These are phyloP conservation scores for Sicyos edulis DNA, from an alignment of 306 rosid species.

Conservation along the genomic window DNA sequence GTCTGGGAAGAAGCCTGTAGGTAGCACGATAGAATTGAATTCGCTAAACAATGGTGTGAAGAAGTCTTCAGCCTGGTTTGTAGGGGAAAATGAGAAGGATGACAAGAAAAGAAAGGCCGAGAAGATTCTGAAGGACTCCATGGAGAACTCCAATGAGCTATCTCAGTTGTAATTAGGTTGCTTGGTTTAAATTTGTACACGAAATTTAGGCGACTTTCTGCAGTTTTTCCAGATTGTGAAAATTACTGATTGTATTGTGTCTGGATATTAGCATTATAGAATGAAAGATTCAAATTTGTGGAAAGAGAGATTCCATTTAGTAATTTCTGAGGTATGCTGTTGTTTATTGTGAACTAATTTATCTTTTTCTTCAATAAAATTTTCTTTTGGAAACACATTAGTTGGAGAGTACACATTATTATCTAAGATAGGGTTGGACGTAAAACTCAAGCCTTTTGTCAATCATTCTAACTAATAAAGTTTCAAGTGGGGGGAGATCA, in stretches of 20 bases:
- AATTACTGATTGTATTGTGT: constrained; percentile 42
- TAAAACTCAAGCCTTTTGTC: constrained; percentile 38
- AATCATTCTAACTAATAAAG: constrained; percentile 10
- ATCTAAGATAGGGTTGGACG: constrained; percentile 33
- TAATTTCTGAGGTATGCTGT: constrained; percentile 61
- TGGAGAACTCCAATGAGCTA: constrained; percentile 60
- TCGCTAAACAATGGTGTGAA: constrained; percentile 37
- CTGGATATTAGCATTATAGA: constrained; percentile 47
- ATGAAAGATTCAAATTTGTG: constrained; percentile 47
- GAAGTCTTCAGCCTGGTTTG: constrained; percentile 42
- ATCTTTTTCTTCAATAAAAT: background rate
- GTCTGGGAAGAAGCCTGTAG: constrained; percentile 42
- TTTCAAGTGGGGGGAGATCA: constrained; percentile 3
- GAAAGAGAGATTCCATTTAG: constrained; percentile 42
- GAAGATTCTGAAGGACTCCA: constrained; percentile 69
- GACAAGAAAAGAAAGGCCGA: constrained; percentile 72
- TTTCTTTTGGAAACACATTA: background rate
- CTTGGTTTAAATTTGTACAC: constrained; percentile 52
- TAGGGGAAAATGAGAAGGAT: constrained; percentile 52
- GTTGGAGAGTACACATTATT: constrained; percentile 43
- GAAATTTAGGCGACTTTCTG: constrained; percentile 56
- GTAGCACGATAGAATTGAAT: constrained; percentile 36
- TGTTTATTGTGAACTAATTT: constrained; percentile 28
- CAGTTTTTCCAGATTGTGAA: constrained; percentile 49
- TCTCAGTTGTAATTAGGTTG: constrained; percentile 67